Conservation (phyloP, 148 eudicot species). For the Rhododendron williamsianum region DNA sequence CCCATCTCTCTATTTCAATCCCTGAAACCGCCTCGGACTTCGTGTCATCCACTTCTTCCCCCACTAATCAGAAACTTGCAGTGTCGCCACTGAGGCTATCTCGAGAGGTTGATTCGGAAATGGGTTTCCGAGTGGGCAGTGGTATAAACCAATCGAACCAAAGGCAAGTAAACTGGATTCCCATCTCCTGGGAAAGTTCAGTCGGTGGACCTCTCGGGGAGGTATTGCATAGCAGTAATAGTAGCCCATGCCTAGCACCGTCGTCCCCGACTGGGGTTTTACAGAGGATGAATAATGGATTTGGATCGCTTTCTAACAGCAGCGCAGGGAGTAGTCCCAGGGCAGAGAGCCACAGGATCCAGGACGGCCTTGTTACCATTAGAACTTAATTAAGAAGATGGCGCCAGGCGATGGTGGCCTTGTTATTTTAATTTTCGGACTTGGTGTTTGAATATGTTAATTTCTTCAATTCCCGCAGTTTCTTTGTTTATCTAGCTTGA, state of each 20-base stretch:
- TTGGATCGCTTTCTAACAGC: slow-evolving; percentile 52
- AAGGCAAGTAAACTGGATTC: slow-evolving; percentile 37
- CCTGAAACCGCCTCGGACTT: slow-evolving; percentile 42
- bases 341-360: slow-evolving; percentile 22
- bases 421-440: neutral
- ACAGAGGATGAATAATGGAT: slow-evolving; percentile 35
- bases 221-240: slow-evolving; percentile 37
- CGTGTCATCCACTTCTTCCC: slow-evolving; percentile 56
- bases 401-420: neutral
- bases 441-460: slow-evolving; percentile 15
- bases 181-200: slow-evolving; percentile 55
- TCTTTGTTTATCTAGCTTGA: neutral
- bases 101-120: slow-evolving; percentile 25
- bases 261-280: slow-evolving; percentile 59
- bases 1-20: slow-evolving; percentile 47
- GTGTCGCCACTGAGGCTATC: slow-evolving; percentile 44
- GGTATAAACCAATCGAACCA: slow-evolving; percentile 10
- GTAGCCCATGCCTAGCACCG: slow-evolving; percentile 24
- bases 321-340: slow-evolving; percentile 61
- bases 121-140: slow-evolving; percentile 38
- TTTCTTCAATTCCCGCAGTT: slow-evolving; percentile 12
- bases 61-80: slow-evolving; percentile 31
- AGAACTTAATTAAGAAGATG: neutral
- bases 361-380: slow-evolving; percentile 22
- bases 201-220: slow-evolving; percentile 80